These are phyloP conservation scores for Limtongia smithiae DNA, from an alignment of 805 yeast species.

Conservation along the genomic window DNA sequence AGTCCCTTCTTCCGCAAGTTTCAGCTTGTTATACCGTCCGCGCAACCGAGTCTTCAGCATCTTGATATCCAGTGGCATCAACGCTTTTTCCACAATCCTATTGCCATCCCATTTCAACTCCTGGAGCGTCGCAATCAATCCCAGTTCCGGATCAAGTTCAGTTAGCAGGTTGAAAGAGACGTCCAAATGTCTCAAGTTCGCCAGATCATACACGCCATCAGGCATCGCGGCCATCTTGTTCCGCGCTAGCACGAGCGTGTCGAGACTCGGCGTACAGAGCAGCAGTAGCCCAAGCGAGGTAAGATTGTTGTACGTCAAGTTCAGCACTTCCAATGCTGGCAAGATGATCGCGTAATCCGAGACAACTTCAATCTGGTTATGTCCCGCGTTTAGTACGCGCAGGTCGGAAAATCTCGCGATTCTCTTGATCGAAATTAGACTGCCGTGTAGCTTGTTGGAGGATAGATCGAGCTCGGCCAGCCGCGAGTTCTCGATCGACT, in stretches of 20 bases:
- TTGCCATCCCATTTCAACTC: constrained; percentile 26
- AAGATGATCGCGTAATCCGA: constrained; percentile 26
- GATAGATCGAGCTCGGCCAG: constrained; percentile 19
- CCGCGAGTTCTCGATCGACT: constrained; percentile 5
- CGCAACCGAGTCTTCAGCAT: constrained; percentile 11
- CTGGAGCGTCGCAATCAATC: constrained; percentile 12
- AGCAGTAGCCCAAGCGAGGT: constrained; percentile 24
- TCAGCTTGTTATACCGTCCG: constrained; percentile 14
- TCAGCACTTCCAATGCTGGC: constrained; percentile 21
- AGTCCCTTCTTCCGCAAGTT: neutral
- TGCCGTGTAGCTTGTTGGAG: constrained; percentile 17
- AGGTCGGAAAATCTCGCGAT: constrained; percentile 20
- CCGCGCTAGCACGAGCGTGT: constrained; percentile 10
- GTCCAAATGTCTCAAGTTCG: constrained; percentile 11
- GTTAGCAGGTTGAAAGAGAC: constrained; percentile 13
- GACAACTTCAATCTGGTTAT: constrained; percentile 19
- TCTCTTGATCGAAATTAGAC: constrained; percentile 19
- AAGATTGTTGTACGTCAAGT: constrained; percentile 16
- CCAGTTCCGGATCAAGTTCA: constrained; percentile 17
- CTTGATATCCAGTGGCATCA: constrained; percentile 9
- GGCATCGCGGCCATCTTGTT: constrained; percentile 15
- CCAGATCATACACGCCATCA: constrained; percentile 16
- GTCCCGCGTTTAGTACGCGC: constrained; percentile 15
- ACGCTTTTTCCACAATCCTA: constrained; percentile 17
- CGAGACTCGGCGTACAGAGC: constrained; percentile 22